phyloP scores from a whole-genome alignment of 306 rosid species.

The Prunus mira region DNA sequence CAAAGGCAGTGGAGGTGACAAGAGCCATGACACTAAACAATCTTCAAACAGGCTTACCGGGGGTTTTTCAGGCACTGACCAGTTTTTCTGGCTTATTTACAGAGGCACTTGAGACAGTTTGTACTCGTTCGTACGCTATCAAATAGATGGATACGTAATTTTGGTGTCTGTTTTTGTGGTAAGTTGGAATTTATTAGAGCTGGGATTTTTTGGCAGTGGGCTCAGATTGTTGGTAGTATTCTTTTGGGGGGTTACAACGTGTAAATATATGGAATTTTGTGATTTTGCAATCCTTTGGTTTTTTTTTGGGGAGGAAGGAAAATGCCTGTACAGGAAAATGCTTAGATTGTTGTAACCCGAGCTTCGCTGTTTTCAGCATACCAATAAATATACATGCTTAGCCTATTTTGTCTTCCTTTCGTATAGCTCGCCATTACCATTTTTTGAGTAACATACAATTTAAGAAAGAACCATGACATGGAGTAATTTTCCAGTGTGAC shows the following conservation, averaged over 20 bases:
- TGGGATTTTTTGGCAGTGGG: slow-evolving; percentile 35
- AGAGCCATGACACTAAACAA: slow-evolving; percentile 92
- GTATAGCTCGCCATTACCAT: background rate
- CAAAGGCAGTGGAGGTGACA: slow-evolving; percentile 84
- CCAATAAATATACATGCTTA: slow-evolving; percentile 52
- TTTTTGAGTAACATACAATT: background rate
- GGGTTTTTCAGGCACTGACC: slow-evolving; percentile 89
- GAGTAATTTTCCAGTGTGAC: no score
- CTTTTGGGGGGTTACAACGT: slow-evolving; percentile 41
- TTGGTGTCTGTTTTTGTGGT: slow-evolving; percentile 33
- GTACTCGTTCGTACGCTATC: slow-evolving; percentile 77
- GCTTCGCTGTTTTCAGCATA: slow-evolving; percentile 37
- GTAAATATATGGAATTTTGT: slow-evolving; percentile 77
- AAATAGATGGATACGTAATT: slow-evolving; percentile 38
- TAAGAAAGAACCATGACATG: no score
- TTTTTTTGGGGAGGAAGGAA: slow-evolving; percentile 32
- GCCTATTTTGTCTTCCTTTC: background rate
- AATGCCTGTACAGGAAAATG: slow-evolving; percentile 67
- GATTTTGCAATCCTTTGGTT: slow-evolving; percentile 32
- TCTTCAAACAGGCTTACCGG: slow-evolving; percentile 96
- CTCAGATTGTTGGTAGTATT: slow-evolving; percentile 14
- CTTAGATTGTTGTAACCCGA: slow-evolving; percentile 55
- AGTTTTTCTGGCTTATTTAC: slow-evolving; percentile 83
- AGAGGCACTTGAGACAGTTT: slow-evolving; percentile 76
- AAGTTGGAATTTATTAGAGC: slow-evolving; percentile 37